These are phyloP conservation scores for Hippophae gyantsensis DNA, from an alignment of 306 rosid genomes.

Conservation along the genomic window DNA sequence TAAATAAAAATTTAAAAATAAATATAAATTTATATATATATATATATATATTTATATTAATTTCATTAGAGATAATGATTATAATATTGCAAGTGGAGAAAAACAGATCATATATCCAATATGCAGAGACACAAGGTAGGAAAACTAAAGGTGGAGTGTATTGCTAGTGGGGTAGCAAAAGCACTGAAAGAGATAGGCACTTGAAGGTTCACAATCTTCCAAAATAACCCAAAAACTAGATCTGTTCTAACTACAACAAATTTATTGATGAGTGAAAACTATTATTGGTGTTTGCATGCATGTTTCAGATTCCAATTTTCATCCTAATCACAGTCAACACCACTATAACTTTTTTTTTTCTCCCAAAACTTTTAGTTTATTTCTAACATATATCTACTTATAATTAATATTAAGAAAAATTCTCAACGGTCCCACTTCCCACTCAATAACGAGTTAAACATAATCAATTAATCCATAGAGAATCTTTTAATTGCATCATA, in stretches of 20 bases:
- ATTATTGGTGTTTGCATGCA: conserved; percentile 11
- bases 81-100: no score
- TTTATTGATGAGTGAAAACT: conserved; percentile 1
- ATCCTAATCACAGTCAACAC: conserved; percentile 24
- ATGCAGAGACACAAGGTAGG: background rate
- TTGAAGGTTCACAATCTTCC: conserved; percentile 25
- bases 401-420: conserved; percentile 6
- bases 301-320: conserved; percentile 37
- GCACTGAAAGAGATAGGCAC: conserved; percentile 36
- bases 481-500: conserved; percentile 3
- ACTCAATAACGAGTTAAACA: conserved; percentile 33
- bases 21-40: no score
- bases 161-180: conserved; percentile 48
- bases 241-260: conserved; percentile 8
- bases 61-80: no score
- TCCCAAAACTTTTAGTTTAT: conserved; percentile 1
- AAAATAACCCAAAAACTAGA: background rate
- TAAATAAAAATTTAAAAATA: no score
- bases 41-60: no score
- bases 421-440: conserved; percentile 30
- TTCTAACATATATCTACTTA: conserved; percentile 13
- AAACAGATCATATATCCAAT: no score
- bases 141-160: conserved; percentile 17
- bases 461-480: conserved; percentile 27
- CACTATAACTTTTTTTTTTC: conserved; percentile 25